These are phyloP conservation scores for Pulicaria dysenterica DNA, from an alignment of 129 eudicot species.

Conservation along the genomic window DNA sequence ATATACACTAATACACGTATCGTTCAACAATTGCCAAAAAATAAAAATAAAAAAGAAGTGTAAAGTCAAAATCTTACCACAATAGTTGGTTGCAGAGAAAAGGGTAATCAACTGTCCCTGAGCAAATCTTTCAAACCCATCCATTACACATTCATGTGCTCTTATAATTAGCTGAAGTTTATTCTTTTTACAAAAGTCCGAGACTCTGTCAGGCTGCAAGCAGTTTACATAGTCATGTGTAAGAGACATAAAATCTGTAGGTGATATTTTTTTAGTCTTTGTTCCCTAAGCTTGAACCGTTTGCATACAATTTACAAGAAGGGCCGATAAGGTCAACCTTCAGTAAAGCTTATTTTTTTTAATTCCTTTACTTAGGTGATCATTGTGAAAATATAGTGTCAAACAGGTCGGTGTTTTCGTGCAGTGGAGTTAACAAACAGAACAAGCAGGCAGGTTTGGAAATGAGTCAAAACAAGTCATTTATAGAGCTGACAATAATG, in stretches of 20 bases:
- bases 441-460: not conserved
- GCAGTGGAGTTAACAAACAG: not conserved
- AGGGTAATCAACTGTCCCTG: conserved; percentile 96
- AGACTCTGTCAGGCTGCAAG: conserved; percentile 95
- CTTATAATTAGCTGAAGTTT: conserved; percentile 90
- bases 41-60: not conserved
- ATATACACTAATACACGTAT: not conserved
- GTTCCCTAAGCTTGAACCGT: not conserved
- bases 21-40: not conserved
- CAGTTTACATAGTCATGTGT: conserved; percentile 7
- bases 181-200: conserved; percentile 92
- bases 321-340: not conserved
- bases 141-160: conserved; percentile 98
- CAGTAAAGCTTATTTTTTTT: no score
- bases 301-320: not conserved
- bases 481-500: not conserved
- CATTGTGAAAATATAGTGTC: not conserved
- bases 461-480: not conserved
- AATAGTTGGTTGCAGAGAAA: conserved; percentile 96
- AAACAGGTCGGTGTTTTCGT: not conserved
- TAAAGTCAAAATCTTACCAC: conserved; percentile 51
- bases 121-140: conserved; percentile 95
- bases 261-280: not conserved
- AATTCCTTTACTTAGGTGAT: not conserved
- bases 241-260: not conserved